Base-by-base conservation (phyloP, 371 early-diverging fungal species). In the Rhizopus stolonifer region DNA sequence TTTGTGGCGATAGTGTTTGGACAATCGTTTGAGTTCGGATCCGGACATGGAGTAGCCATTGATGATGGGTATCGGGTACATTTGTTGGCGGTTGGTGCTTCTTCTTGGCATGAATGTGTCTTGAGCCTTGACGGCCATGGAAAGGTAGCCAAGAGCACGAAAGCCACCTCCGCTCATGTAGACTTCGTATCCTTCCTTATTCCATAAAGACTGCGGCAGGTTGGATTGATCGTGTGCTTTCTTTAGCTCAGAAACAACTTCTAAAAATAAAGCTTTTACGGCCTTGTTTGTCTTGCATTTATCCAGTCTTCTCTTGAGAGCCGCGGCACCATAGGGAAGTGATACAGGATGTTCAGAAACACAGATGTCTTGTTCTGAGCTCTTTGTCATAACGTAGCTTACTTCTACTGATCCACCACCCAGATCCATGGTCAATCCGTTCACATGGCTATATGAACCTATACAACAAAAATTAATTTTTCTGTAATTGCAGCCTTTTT, bases 141-240 rank as follows among this genome's bases (percentile, higher is more conserved):
- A 67, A 31, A 85, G 47, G 31, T 83, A 85, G 0, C 85, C 85
- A 1, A 83, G 60, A 1, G 79, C 76, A 33, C 82, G 66, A 53
- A 85, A 81, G 1, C 85, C 82, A 29, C 85, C 85, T 2, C 85
- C 85, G 48, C 76, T 79, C 64, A 83, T 74, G 40, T 80, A 85
- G 15, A 83, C 58, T 7, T 72, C 55, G 33, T 74, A 81, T 0
- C 79, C 80, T 23, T 75, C 79, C 21, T 71, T 56, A 1, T 57
- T 4, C 8, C 57, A 53, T 9, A 74, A 56, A 9, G 69, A 42
- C 0, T 61, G 34, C 0, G 80, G 82, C 11, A 72, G 47, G 21
- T 73, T 61, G 26, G 74, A 64, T 3, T 60, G 59, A 9, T 50
- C 23, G 21, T 65, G 29, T 0, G 76, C 71, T 13, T 61, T 54